Evolutionary conservation across 192 early-diverging fungal genomes (phyloP).

Genomic region (Pilaira anomala): DNA sequence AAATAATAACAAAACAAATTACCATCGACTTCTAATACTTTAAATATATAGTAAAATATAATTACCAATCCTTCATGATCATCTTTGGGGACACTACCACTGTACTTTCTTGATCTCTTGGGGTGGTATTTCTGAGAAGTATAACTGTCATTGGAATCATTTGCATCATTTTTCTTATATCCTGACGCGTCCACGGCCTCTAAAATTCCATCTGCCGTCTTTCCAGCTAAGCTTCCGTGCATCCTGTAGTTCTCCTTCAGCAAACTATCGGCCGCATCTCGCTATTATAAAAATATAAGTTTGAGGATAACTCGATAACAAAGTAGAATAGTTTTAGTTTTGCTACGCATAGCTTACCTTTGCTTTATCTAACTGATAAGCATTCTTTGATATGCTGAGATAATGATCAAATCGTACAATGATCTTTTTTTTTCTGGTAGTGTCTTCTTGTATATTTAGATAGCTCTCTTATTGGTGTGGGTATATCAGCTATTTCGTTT

Average conservation of each 20-base stretch:
- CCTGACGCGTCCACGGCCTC: background rate
- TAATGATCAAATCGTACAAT: background rate
- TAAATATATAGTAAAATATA: background rate
- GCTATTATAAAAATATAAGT: too few species aligned
- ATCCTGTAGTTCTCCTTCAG: background rate
- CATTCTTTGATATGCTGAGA: background rate
- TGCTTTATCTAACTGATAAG: background rate
- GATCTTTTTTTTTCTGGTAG: background rate
- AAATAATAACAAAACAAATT: background rate
- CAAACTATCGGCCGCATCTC: background rate
- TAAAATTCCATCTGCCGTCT: background rate
- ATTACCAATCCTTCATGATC: background rate
- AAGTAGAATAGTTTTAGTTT: too few species aligned
- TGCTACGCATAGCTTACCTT: background rate
- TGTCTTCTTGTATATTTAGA: background rate
- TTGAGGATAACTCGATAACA: too few species aligned
- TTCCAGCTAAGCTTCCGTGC: background rate
- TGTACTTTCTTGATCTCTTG: background rate
- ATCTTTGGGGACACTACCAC: background rate
- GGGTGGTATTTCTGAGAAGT: background rate
- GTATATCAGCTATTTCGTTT: background rate
- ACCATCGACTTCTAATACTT: background rate
- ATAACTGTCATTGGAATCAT: background rate
- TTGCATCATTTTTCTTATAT: background rate
- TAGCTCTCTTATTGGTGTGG: background rate